These are phyloP conservation scores for Podaxis pistillaris DNA, from an alignment of 768 basidiomycete species.

Conservation along the genomic window DNA sequence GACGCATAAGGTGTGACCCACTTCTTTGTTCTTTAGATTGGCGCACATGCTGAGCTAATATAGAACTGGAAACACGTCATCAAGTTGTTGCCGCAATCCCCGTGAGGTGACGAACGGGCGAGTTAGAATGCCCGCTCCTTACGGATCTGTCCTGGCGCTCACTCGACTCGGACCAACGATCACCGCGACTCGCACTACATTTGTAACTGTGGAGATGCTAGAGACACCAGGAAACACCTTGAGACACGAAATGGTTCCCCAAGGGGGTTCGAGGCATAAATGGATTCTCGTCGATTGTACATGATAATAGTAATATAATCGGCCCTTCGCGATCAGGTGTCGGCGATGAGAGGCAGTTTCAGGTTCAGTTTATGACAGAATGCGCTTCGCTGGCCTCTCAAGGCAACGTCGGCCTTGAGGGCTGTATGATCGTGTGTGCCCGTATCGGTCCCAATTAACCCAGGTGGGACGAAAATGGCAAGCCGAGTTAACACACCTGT, in stretches of 20 bases:
- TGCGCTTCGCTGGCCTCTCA: background rate
- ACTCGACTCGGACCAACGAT: background rate
- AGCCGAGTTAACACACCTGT: background rate
- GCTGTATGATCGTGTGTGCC: background rate
- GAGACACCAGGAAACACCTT: background rate
- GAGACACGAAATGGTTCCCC: background rate
- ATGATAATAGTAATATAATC: background rate
- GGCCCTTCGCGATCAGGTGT: background rate
- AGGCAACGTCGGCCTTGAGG: background rate
- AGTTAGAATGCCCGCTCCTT: background rate
- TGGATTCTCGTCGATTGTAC: background rate
- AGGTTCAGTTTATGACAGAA: too few species aligned
- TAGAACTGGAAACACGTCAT: slow-evolving; percentile 54
- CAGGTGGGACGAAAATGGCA: background rate
- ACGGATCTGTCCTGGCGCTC: background rate
- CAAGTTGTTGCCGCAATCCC: slow-evolving; percentile 32
- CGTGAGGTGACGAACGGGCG: background rate
- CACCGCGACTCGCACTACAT: background rate
- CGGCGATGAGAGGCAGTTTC: too few species aligned
- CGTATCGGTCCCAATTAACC: background rate
- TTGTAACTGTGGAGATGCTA: background rate
- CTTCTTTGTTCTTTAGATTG: background rate
- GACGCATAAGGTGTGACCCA: slow-evolving; percentile 58
- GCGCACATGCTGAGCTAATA: background rate
- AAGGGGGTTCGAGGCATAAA: background rate